These are phyloP conservation scores for Grifola frondosa DNA, from an alignment of 1,284 basidiomycete genomes.

Conservation along the genomic window DNA sequence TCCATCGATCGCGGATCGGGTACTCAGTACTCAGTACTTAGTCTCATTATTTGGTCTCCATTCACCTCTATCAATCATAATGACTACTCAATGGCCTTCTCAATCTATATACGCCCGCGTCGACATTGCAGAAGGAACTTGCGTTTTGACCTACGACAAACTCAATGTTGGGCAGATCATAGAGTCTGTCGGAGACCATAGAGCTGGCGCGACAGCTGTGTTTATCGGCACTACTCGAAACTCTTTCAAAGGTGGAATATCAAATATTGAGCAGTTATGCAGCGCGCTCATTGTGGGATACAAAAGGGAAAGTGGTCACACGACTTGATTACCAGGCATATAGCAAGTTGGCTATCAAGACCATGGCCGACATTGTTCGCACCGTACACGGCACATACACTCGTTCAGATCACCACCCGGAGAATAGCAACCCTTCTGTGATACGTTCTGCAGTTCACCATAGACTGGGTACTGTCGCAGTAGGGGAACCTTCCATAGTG, in stretches of 20 bases:
- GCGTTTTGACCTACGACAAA: conserved; percentile 56
- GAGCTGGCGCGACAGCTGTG: conserved; percentile 69
- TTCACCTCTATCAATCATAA: no score
- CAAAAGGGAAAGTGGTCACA: conserved; percentile 66
- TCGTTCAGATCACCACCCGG: conserved; percentile 44
- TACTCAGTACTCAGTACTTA: no score
- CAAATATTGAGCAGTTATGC: neutral
- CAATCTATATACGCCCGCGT: conserved; percentile 49
- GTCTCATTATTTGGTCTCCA: no score
- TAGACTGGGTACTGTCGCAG: conserved; percentile 76
- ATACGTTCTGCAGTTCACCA: conserved; percentile 69
- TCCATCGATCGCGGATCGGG: no score
- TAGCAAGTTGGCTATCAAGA: conserved; percentile 79
- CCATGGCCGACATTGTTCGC: conserved; percentile 62
- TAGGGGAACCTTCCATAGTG: conserved; percentile 80
- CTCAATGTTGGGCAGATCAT: conserved; percentile 61
- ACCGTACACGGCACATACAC: conserved; percentile 43
- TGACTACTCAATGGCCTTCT: no score
- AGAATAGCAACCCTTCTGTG: conserved; percentile 31
- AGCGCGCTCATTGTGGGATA: neutral
- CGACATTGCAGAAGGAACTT: conserved; percentile 49
- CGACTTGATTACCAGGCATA: conserved; percentile 84
- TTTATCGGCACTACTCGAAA: conserved; percentile 77
- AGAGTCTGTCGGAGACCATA: conserved; percentile 57
- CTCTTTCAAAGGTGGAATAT: conserved; percentile 50